Evolutionary conservation across 2,329 filamentous ascomycete species (phyloP).

Genomic region (Ophiocordyceps camponoti-floridani): DNA sequence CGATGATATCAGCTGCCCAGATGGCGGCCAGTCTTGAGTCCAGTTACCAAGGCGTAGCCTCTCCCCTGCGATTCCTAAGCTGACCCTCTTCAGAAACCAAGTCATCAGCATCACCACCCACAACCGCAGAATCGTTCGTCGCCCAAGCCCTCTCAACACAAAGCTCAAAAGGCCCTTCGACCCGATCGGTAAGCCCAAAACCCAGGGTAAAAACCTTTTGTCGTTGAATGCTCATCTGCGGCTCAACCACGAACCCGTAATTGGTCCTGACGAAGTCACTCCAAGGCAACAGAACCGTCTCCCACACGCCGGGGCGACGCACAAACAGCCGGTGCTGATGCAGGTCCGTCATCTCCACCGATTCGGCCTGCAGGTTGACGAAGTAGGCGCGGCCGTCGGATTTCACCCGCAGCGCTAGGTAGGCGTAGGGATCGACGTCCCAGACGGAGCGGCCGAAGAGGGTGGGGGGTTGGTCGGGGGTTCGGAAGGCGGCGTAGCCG

Average conservation of each 20-base stretch:
- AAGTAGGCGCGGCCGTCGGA: constrained; percentile 87
- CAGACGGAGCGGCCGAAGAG: constrained; percentile 75
- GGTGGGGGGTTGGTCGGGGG: constrained; percentile 55
- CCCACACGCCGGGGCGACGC: constrained; percentile 70
- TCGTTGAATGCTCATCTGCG: constrained; percentile 74
- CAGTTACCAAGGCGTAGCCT: constrained; percentile 18
- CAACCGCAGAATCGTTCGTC: constrained; percentile 39
- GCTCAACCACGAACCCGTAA: constrained; percentile 78
- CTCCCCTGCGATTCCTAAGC: constrained; percentile 18
- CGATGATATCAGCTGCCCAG: background rate
- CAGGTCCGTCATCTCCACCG: constrained; percentile 82
- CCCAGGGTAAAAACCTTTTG: constrained; percentile 77
- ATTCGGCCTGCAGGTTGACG: constrained; percentile 89
- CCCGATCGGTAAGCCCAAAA: constrained; percentile 73
- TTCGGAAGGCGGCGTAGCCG: constrained; percentile 84
- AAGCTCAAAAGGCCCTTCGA: constrained; percentile 77
- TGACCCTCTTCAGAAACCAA: constrained; percentile 8
- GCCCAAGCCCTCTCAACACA: constrained; percentile 80
- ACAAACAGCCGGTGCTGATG: constrained; percentile 84
- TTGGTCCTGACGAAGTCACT: constrained; percentile 92
- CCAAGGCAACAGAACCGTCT: constrained; percentile 84
- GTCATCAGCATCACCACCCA: constrained; percentile 7
- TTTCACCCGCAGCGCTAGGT: constrained; percentile 74
- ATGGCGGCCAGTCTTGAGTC: background rate
- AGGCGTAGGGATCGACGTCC: constrained; percentile 80